Evolutionary conservation across 2,329 filamentous ascomycete genomes (phyloP).

Genomic region (Xylaria sp.): DNA sequence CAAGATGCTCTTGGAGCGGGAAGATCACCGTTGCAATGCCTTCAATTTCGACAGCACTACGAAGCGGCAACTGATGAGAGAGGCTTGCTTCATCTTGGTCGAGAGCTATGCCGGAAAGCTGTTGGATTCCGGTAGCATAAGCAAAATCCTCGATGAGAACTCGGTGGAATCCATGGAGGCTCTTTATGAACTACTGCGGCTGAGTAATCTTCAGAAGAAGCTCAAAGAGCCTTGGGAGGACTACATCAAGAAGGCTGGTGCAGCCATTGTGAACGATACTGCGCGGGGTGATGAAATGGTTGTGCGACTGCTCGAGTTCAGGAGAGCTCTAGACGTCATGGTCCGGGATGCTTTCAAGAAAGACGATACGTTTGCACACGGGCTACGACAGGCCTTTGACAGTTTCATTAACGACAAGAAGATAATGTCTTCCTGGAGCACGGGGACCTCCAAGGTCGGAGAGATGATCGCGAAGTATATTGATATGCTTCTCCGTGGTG

Average conservation of each 20-base stretch:
- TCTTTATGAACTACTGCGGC: conserved; percentile 70
- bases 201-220: conserved; percentile 63
- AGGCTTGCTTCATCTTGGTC: conserved; percentile 69
- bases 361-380: conserved; percentile 71
- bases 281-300: conserved; percentile 82
- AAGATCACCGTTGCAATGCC: conserved; percentile 70
- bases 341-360: conserved; percentile 71
- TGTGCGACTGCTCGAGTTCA: conserved; percentile 71
- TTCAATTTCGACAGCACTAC: conserved; percentile 82
- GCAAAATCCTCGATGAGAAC: conserved; percentile 65
- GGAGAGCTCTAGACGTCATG: conserved; percentile 70
- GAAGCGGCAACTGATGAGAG: conserved; percentile 66
- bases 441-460: conserved; percentile 86
- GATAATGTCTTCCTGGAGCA: conserved; percentile 64
- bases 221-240: conserved; percentile 69
- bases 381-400: conserved; percentile 78
- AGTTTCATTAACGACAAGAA: conserved; percentile 89
- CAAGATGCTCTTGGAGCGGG: conserved; percentile 61
- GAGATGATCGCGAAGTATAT: conserved; percentile 99
- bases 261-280: conserved; percentile 72
- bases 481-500: conserved; percentile 80
- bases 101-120: conserved; percentile 60
- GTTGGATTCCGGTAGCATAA: conserved; percentile 60
- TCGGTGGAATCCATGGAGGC: conserved; percentile 66
- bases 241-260: conserved; percentile 73